A percentile compares a stretch with the other conserved stretches of the same genome.
phyloP scores from a whole-genome alignment of 176 grass and related monocot species.

The Ensete ventricosum region DNA sequence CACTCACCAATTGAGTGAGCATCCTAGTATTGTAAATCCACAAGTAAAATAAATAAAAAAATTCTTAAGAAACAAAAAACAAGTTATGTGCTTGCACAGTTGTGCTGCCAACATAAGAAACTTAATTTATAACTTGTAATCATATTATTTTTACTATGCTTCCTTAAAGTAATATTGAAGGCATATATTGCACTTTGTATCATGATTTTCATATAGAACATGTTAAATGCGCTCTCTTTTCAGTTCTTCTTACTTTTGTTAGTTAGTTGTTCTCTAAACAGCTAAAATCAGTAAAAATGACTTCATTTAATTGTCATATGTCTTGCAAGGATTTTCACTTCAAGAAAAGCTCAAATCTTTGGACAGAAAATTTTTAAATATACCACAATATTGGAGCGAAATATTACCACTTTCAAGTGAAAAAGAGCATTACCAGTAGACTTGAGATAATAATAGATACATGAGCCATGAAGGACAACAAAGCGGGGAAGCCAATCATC shows the following conservation, averaged over 20 bases:
- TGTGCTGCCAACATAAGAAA: not conserved
- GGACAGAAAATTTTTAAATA: not conserved
- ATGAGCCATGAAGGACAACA: conserved; percentile 82
- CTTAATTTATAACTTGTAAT: not conserved
- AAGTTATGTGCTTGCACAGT: not conserved
- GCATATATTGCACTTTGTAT: not conserved
- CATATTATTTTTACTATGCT: not conserved
- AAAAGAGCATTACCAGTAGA: conserved; percentile 48
- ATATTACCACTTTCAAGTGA: not conserved
- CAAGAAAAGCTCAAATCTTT: not conserved
- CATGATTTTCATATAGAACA: not conserved
- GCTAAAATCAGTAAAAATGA: too few relatives aligned
- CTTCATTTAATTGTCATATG: not conserved
- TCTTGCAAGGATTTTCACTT: not conserved
- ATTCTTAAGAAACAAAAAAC: not conserved
- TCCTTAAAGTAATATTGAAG: not conserved
- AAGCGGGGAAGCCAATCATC: conserved; percentile 89
- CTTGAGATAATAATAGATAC: conserved; percentile 81
- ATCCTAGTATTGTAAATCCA: not conserved
- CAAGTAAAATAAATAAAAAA: not conserved
- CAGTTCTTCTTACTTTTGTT: not conserved
- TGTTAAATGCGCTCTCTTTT: not conserved
- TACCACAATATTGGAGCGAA: not conserved
- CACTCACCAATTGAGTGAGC: too few relatives aligned
- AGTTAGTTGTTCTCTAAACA: not conserved